Evolutionary conservation across 2,329 filamentous ascomycete genomes (phyloP), one percentile per base, ranked within the genome.

Genomic region (Colletotrichum orbiculare): DNA sequence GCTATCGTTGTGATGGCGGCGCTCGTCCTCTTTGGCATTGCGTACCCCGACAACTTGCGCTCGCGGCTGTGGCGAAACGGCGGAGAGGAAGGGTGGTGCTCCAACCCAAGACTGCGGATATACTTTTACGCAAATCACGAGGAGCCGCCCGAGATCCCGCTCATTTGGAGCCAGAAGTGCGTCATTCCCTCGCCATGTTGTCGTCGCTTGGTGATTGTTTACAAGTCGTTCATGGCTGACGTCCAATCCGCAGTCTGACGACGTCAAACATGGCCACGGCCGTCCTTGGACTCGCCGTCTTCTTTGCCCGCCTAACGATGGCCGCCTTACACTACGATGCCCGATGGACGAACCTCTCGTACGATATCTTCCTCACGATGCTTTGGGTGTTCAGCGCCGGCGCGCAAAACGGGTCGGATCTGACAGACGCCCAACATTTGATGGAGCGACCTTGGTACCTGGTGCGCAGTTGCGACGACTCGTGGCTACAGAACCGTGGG

Each of bases 81-180:
- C 11, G 71, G 71, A 37, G 70, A 68, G 25, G 58, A 72, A n/a
- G 71, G 72, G 12, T 76, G 71, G 70, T 75, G 71, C 64, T 76
- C 73, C 41, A 72, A 73, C 41, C 74, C 73, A 4, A 71, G 71
- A 3, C 37, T 69, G 42, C 63, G 72, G 45, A 73, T 73, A 6
- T 75, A 74, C 60, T 74, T 67, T 53, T 74, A 74, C 15, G 73
- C 74, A 35, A 74, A 75, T 68, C 67, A 73, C 34, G 64, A 67
- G n/a, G 72, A 74, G 42, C 71, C 69, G 13, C 72, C 74, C 6
- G 67, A 71, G 45, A 68, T 75, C 2, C 71, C 73, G 3, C 42
- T 70, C 9, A 69, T 74, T 15, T 74, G 74, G 71, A 69, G 68
- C 2, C 67, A 73, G 47, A 71, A 67, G 74, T 75, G 62, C 11